Base-by-base conservation (phyloP, 2,329 filamentous ascomycete genomes). In the Neophaeococcomyces mojaviensis region DNA sequence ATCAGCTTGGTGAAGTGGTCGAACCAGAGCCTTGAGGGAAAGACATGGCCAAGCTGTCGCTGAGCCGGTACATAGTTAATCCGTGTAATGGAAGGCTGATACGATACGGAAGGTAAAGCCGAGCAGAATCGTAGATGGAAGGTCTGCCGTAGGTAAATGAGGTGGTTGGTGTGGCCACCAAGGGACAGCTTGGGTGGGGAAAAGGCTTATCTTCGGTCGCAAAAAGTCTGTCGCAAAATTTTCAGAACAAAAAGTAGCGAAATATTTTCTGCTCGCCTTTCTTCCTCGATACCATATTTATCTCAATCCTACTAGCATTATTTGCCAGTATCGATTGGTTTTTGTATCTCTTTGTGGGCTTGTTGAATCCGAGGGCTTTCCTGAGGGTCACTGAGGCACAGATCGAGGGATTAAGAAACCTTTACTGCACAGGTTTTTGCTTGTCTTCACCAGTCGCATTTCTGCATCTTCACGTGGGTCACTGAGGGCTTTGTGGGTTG, bases 301-400 rank as follows among this genome's bases (percentile, higher is more conserved):
- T 37, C 39, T 45, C 40, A 44, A 49, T 46, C 37, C 38, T 41
- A 44, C 46, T 26, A 30, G 39, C 12, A 32, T 30, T 47, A 28
- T 47, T 50, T 43, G 28, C 55, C 52, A 48, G 59, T 46, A 49
- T 52, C 48, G 47, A 35, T 52, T 57, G 50, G 49, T 15, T 36
- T 16, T 36, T 44, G 18, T 44, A 37, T 39, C 47, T 39, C 19
- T 49, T 36, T 62, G 66, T 67, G 65, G 66, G 66, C 64, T 67
- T 67, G 61, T 53, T 64, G 59, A 63, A 59, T 55, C 59, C 64
- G 64, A 66, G 63, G 63, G 60, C 40, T 60, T 57, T 61, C 16
- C 33, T 45, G 44, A 41, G 44, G 44, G 44, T 40, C 19, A 28
- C 36, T 40, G 19, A 37, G 37, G 22, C 28, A 36, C 38, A 28